phyloP scores from a whole-genome alignment of 2,329 filamentous ascomycete species.

The Pseudogymnoascus sp. region DNA sequence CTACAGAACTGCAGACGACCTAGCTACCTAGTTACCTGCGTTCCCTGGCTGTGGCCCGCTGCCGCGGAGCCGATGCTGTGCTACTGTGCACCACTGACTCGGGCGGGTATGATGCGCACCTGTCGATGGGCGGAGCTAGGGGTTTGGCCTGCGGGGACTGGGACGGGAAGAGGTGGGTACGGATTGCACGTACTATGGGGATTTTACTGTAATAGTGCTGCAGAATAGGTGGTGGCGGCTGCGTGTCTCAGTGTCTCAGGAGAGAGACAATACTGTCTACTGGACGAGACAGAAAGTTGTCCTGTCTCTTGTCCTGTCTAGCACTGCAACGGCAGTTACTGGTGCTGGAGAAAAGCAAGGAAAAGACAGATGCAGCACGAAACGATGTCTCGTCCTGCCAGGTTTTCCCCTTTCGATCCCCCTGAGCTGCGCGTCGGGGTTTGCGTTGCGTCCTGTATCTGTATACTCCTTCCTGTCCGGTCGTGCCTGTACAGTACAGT shows the following conservation, averaged over 20 bases:
- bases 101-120: neutral
- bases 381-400: neutral
- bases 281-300: neutral
- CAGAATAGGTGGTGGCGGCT: neutral
- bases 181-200: neutral
- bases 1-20: neutral
- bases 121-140: conserved; percentile 2
- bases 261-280: neutral
- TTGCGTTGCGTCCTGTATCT: neutral
- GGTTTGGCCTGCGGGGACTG: neutral
- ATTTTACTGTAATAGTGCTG: neutral
- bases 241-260: conserved; percentile 1
- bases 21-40: neutral
- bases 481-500: neutral
- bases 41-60: neutral
- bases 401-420: neutral
- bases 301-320: neutral
- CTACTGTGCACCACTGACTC: conserved; percentile 2
- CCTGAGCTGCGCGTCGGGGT: neutral
- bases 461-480: neutral
- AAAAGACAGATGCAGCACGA: neutral
- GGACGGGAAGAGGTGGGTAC: neutral
- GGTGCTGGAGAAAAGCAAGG: neutral
- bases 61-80: neutral
- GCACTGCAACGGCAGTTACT: neutral